A percentile compares a stretch with the other conserved stretches of the same genome.
Evolutionary conservation across 169 alveolate genomes (phyloP).

Genomic region (Besnoitia besnoiti): DNA sequence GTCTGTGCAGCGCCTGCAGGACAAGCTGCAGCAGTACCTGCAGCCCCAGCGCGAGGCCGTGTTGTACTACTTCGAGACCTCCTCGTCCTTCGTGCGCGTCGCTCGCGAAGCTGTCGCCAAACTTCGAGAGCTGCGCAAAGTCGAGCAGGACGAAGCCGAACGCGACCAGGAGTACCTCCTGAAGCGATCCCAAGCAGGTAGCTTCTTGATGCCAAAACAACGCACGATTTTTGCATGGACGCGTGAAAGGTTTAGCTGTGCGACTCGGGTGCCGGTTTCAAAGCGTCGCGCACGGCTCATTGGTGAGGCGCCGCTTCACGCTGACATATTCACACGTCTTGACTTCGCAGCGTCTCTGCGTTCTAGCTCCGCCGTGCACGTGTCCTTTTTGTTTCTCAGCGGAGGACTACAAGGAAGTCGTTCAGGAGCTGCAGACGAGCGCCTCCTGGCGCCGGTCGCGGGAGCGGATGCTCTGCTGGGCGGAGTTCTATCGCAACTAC

Average conservation of each 20-base stretch:
- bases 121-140: background rate
- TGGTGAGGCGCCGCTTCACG: background rate
- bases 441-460: conserved; percentile 1
- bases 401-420: background rate
- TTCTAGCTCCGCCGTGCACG: background rate
- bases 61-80: background rate
- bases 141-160: background rate
- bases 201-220: too few relatives aligned
- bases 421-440: background rate
- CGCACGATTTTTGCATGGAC: too few relatives aligned
- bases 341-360: background rate
- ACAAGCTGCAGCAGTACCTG: background rate
- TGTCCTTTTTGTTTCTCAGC: background rate
- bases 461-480: conserved; percentile 37
- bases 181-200: background rate
- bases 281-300: too few relatives aligned
- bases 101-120: background rate
- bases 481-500: conserved; percentile 18
- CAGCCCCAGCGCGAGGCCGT: conserved; percentile 1
- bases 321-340: background rate
- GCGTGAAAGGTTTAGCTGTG: too few relatives aligned
- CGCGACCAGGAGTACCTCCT: background rate
- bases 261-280: too few relatives aligned
- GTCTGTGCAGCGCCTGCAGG: conserved; percentile 15
- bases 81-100: background rate